phyloP scores from a whole-genome alignment of 805 yeast species.

The Barnettozyma botsteinii region DNA sequence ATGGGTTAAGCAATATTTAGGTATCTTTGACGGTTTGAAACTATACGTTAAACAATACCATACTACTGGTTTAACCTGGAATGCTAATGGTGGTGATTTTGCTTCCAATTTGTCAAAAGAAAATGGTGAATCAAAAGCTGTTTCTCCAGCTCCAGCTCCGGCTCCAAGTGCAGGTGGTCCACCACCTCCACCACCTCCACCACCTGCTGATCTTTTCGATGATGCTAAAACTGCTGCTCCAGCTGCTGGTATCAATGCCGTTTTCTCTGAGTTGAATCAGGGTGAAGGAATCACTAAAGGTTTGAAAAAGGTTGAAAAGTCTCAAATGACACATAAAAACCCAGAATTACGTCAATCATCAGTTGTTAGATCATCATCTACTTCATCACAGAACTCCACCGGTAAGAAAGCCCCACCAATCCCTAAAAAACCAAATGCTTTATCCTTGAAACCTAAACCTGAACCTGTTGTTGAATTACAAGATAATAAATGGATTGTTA shows the following conservation, averaged over 20 bases:
- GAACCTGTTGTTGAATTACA: constrained; percentile 67
- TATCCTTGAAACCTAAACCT: constrained; percentile 45
- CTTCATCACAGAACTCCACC: constrained; percentile 16
- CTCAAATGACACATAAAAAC: constrained; percentile 91
- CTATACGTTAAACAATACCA: constrained; percentile 72
- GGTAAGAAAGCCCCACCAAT: constrained; percentile 52
- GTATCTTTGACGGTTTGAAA: constrained; percentile 63
- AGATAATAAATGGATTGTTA: constrained; percentile 87
- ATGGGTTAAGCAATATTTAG: constrained; percentile 71
- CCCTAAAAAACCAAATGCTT: constrained; percentile 74
- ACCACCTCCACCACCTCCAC: constrained; percentile 97
- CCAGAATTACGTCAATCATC: constrained; percentile 66
- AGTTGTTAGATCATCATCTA: constrained; percentile 29
- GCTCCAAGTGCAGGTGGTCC: constrained; percentile 84
- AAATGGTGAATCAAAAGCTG: constrained; percentile 27
- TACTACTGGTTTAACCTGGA: constrained; percentile 83
- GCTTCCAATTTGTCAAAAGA: constrained; percentile 40
- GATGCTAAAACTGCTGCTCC: constrained; percentile 30
- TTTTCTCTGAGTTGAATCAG: constrained; percentile 82
- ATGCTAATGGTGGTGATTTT: constrained; percentile 53
- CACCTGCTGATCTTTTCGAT: constrained; percentile 65
- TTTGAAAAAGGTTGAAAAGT: constrained; percentile 85
- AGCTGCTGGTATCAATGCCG: constrained; percentile 70
- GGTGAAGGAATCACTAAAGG: constrained; percentile 83
- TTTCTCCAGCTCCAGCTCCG: constrained; percentile 61